Evolutionary conservation across 2,329 filamentous ascomycete genomes (phyloP).

Genomic region (Sordariomycetes sp.): DNA sequence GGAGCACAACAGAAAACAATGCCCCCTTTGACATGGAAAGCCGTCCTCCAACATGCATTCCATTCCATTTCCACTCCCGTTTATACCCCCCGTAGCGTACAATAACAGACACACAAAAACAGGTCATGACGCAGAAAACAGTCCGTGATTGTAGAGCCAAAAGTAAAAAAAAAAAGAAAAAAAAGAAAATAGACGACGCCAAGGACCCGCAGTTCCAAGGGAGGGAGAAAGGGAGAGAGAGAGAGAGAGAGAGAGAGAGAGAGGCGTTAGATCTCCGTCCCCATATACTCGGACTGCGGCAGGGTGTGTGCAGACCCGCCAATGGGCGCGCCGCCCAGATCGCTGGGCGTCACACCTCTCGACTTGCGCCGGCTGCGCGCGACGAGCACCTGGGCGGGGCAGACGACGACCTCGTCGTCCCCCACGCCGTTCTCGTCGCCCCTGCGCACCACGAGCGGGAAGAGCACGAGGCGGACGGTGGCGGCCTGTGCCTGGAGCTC

Average conservation of each 20-base stretch:
- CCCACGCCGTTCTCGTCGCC: constrained; percentile 79
- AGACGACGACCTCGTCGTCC: constrained; percentile 91
- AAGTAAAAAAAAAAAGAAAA: constrained; percentile 1
- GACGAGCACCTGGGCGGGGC: constrained; percentile 86
- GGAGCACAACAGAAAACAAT: neutral
- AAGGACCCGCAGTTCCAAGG: neutral
- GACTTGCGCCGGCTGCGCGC: constrained; percentile 34
- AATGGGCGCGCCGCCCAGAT: constrained; percentile 35
- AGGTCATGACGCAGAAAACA: constrained; percentile 4
- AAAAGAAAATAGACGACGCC: neutral
- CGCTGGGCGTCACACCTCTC: constrained; percentile 32
- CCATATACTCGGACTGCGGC: constrained; percentile 18
- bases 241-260: neutral
- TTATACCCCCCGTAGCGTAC: constrained; percentile 3
- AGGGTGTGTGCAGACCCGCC: constrained; percentile 18
- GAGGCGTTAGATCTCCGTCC: constrained; percentile 12
- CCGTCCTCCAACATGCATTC: neutral
- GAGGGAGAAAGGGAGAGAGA: neutral
- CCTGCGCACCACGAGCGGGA: constrained; percentile 93
- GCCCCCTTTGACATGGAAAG: neutral
- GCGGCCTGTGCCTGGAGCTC: constrained; percentile 67
- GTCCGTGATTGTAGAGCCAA: neutral
- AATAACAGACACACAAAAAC: constrained; percentile 8
- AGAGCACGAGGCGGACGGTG: constrained; percentile 83
- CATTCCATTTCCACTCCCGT: neutral